Base-by-base conservation (phyloP, 371 early-diverging fungal species). In the Mucor velutinosus region DNA sequence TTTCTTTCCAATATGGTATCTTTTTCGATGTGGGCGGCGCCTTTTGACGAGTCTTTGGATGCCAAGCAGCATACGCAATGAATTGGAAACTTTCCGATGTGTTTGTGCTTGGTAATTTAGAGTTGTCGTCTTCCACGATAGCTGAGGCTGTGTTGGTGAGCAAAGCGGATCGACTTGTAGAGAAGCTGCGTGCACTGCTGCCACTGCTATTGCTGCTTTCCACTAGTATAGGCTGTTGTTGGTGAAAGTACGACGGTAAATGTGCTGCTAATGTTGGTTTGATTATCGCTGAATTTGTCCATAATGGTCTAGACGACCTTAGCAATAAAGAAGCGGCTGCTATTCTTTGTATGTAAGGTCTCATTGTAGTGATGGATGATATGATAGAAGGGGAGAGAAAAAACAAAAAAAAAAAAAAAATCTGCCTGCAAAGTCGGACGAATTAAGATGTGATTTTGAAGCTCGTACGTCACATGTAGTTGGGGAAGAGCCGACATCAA, bases 61-160 rank as follows among this genome's bases (percentile, higher is more conserved):
- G 84, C 84, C 84, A 83, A 27, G 79, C 74, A 17, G 84, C 81
- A 63, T 79, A 76, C 7, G 76, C 78, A 25, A 83, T 63, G 70
- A 81, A 83, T 21, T 81, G 73, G 39, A 76, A 81, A 27, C 58
- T 57, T 49, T 69, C 68, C 25, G 62, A 64, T n/a, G 71, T 57
- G 12, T 62, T 62, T 7, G 49, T 23, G 33, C 41, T 53, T 6
- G n/a, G 19, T 45, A 19, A 19, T 45, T 45, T 45, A 6, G 19
- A 19, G 19, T 45, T n/a, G 29, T 59, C 66, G 12, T 65, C 59
- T 12, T 65, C 39, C 33, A 45, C 14, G 45, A 58, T 45, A 15
- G 49, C 51, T 19, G 55, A 19, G 17, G 67, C 39, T 55, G 67
- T 60, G 11, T 47, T 43, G 45, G 47, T 32, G 14, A 41, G 57